A percentile compares a stretch with the other conserved stretches of the same genome.
Evolutionary conservation across 805 yeast species (phyloP).

Genomic region (Myxozyma neglecta): DNA sequence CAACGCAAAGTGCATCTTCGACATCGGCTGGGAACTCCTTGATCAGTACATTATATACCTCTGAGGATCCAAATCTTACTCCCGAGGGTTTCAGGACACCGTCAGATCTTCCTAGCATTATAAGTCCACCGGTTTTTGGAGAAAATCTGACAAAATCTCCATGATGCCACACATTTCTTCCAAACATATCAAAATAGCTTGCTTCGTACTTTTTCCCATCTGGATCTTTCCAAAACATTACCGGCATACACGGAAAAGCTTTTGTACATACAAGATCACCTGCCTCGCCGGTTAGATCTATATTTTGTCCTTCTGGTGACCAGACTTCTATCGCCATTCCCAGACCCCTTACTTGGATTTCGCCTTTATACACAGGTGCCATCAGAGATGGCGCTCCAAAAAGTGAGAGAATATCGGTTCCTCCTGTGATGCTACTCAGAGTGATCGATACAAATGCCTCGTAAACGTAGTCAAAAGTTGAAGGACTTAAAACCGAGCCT

Average conservation of each 20-base stretch:
- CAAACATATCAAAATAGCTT: conserved; percentile 31
- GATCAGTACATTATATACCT: conserved; percentile 31
- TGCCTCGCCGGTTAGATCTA: conserved; percentile 21
- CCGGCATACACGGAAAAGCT: conserved; percentile 35
- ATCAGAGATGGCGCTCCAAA: conserved; percentile 33
- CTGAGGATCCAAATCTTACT: conserved; percentile 34
- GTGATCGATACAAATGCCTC: conserved; percentile 26
- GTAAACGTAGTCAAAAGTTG: conserved; percentile 33
- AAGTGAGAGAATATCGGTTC: conserved; percentile 34
- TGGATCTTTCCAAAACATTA: conserved; percentile 32
- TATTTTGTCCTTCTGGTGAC: conserved; percentile 24
- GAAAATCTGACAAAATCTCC: conserved; percentile 32
- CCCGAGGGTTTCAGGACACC: conserved; percentile 35
- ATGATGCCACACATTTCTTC: conserved; percentile 32
- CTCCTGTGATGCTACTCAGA: conserved; percentile 34
- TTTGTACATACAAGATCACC: conserved; percentile 33
- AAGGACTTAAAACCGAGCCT: conserved; percentile 33
- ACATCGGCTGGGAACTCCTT: conserved; percentile 25
- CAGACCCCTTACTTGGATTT: conserved; percentile 33
- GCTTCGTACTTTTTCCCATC: conserved; percentile 23
- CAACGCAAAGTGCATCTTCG: conserved; percentile 34
- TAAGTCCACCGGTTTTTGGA: conserved; percentile 29
- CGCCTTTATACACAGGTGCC: conserved; percentile 33
- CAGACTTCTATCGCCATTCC: conserved; percentile 35
- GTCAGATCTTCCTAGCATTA: conserved; percentile 35